phyloP scores from a whole-genome alignment of 208 protist genomes.

The Jaenimonas drosophilae region DNA sequence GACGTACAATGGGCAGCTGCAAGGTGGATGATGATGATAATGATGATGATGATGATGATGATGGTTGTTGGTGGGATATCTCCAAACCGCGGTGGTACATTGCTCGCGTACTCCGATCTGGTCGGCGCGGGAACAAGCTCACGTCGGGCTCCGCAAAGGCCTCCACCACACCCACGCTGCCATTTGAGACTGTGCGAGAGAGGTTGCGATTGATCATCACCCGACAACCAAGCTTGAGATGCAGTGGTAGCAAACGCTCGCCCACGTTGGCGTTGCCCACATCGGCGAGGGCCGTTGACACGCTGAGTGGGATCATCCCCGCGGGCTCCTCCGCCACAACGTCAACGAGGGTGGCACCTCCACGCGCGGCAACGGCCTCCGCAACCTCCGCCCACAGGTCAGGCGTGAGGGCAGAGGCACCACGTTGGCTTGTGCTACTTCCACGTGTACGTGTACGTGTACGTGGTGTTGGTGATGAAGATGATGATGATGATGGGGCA shows the following conservation, averaged over 20 bases:
- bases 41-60: too few relatives aligned
- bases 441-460: too few relatives aligned
- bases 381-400: slow-evolving; percentile 33
- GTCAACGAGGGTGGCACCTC: slow-evolving; percentile 27
- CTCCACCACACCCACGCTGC: slow-evolving; percentile 82
- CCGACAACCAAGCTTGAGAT: slow-evolving; percentile 77
- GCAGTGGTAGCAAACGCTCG: slow-evolving; percentile 48
- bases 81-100: slow-evolving; percentile 16
- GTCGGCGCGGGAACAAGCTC: slow-evolving; percentile 52
- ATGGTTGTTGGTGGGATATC: too few relatives aligned
- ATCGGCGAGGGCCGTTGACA: slow-evolving; percentile 56
- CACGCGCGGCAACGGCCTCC: slow-evolving; percentile 16
- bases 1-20: slow-evolving; percentile 68
- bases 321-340: slow-evolving; percentile 41
- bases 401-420: not conserved
- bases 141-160: slow-evolving; percentile 58
- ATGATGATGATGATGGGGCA: too few relatives aligned
- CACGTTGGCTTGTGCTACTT: too few relatives aligned
- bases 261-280: slow-evolving; percentile 30
- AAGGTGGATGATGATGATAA: not conserved
- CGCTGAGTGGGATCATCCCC: slow-evolving; percentile 44
- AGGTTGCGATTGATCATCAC: slow-evolving; percentile 89
- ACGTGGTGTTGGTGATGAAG: not conserved
- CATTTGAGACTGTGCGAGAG: slow-evolving; percentile 77
- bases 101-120: slow-evolving; percentile 2